Evolutionary conservation across 208 protist genomes (phyloP).

Genomic region (Trypanosomatidae sp.): DNA sequence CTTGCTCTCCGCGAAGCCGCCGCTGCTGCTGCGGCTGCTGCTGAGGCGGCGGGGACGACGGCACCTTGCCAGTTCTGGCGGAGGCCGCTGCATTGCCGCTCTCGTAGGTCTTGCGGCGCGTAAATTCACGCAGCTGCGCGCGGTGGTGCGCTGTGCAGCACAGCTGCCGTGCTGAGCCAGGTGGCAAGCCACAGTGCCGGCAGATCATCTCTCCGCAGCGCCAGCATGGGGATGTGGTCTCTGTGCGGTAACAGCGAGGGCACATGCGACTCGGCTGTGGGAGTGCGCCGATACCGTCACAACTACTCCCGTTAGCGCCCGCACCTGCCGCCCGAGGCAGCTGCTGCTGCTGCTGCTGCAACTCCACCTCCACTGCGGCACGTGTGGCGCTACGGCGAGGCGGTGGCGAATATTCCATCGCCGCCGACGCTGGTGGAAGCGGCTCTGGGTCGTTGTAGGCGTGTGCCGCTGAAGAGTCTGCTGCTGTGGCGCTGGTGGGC

Average conservation of each 20-base stretch:
- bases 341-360: constrained; percentile 5
- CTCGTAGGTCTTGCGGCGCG: constrained; percentile 2
- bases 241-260: constrained; percentile 36
- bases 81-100: not conserved
- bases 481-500: too few relatives aligned
- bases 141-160: constrained; percentile 45
- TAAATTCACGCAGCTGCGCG: constrained; percentile 19
- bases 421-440: not conserved
- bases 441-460: constrained; percentile 29
- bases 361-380: not conserved
- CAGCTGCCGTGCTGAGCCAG: constrained; percentile 19
- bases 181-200: constrained; percentile 43
- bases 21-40: constrained; percentile 7
- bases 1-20: constrained; percentile 12
- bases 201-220: constrained; percentile 50
- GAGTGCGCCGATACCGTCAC: constrained; percentile 4
- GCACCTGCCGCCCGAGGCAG: not conserved
- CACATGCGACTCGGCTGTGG: constrained; percentile 34
- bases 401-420: constrained; percentile 15
- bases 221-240: constrained; percentile 52
- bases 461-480: not conserved
- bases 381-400: constrained; percentile 22
- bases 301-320: not conserved
- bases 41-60: not conserved
- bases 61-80: not conserved